Percentiles rank a stretch among this genome's conserved stretches.
phyloP scores from a whole-genome alignment of 768 basidiomycete species.

The Roridomyces roridus region DNA sequence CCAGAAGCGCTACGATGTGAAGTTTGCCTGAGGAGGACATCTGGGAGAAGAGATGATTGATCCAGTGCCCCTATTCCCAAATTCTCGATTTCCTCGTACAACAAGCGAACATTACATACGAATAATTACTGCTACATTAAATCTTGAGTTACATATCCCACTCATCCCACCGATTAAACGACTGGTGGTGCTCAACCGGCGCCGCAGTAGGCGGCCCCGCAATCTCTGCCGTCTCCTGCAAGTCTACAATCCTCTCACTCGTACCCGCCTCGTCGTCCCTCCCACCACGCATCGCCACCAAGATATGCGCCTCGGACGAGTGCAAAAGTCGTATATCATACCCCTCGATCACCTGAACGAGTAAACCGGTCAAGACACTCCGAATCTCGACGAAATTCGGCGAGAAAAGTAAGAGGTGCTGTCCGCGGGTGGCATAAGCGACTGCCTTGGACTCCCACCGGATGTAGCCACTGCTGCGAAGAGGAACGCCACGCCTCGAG shows the following conservation, averaged over 20 bases:
- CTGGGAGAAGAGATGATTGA: too few relatives aligned
- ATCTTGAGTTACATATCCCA: conserved; percentile 67
- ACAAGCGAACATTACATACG: too few relatives aligned
- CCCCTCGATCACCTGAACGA: conserved; percentile 86
- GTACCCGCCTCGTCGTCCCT: conserved; percentile 61
- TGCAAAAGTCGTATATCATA: conserved; percentile 71
- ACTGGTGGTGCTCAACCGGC: conserved; percentile 19
- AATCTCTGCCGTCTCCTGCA: conserved; percentile 72
- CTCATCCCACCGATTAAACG: conserved; percentile 65
- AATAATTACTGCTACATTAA: too few relatives aligned
- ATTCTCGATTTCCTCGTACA: too few relatives aligned
- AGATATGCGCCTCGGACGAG: conserved; percentile 53
- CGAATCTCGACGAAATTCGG: conserved; percentile 79
- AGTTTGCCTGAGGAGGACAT: too few relatives aligned
- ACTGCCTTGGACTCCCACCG: conserved; percentile 80
- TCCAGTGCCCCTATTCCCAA: too few relatives aligned
- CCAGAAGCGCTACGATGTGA: too few relatives aligned
- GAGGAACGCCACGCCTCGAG: conserved; percentile 69
- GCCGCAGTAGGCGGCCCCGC: conserved; percentile 40
- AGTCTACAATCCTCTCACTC: conserved; percentile 70
- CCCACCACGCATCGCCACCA: conserved; percentile 69
- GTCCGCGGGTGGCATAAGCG: conserved; percentile 65
- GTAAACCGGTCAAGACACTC: conserved; percentile 62
- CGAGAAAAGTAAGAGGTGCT: conserved; percentile 76
- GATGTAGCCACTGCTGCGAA: conserved; percentile 65